Conservation (phyloP, 176 grass and related monocot genomes). For the Aechmea fasciata region DNA sequence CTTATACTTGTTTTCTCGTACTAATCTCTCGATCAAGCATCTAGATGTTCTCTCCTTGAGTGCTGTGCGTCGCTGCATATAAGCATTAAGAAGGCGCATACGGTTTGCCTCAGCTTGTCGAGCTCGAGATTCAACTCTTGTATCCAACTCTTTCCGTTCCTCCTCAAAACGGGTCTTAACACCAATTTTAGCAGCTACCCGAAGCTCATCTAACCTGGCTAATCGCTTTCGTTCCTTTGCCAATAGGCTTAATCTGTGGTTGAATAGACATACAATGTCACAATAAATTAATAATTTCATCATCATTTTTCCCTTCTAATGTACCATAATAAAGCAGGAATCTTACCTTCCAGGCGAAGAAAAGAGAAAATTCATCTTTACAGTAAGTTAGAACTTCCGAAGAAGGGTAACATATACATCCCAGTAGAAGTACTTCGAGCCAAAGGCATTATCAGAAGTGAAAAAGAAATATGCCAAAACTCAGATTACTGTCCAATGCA, state of each 20-base stretch:
- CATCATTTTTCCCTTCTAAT: no score
- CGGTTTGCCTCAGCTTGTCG: conserved; percentile 86
- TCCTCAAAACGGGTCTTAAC: conserved; percentile 80
- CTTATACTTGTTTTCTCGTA: conserved; percentile 59
- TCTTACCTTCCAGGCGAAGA: no score
- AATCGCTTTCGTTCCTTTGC: conserved; percentile 63
- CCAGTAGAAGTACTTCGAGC: no score
- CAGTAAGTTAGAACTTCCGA: no score
- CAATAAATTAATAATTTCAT: background rate
- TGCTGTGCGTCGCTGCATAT: conserved; percentile 56
- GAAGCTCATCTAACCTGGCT: conserved; percentile 71
- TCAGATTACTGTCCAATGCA: no score
- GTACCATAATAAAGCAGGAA: no score
- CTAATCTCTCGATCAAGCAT: conserved; percentile 48
- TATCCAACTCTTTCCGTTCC: conserved; percentile 79
- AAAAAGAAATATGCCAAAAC: no score
- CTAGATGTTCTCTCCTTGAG: conserved; percentile 66
- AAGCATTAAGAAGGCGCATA: conserved; percentile 46
- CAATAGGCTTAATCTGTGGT: conserved; percentile 57
- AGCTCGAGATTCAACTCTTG: conserved; percentile 78
- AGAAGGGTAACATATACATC: no score
- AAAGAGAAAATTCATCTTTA: no score
- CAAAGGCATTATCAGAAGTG: no score
- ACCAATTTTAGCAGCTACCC: conserved; percentile 72
- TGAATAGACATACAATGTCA: background rate